Evolutionary conservation across 305 asterid genomes (phyloP).

Genomic region (Caryopteris hybrid): DNA sequence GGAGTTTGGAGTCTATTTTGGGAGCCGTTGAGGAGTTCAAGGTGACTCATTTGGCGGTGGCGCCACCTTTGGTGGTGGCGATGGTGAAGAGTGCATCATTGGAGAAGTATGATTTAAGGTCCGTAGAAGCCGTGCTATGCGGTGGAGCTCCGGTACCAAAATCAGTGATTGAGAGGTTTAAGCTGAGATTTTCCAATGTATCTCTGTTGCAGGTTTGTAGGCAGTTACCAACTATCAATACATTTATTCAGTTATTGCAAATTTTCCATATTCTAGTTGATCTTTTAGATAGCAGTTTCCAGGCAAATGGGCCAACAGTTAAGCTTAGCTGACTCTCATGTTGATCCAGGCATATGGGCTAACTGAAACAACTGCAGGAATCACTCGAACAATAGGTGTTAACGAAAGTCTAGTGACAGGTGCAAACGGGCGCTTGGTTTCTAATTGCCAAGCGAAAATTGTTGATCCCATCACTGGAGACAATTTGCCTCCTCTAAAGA

Average conservation of each 20-base stretch:
- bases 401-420: conserved; percentile 15
- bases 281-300: neutral
- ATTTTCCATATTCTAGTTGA: too few species aligned
- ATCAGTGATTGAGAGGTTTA: conserved; percentile 28
- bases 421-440: conserved; percentile 27
- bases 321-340: neutral
- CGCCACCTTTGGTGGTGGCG: conserved; percentile 65
- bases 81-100: conserved; percentile 48
- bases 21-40: conserved; percentile 45
- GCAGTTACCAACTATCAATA: neutral
- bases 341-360: conserved; percentile 36
- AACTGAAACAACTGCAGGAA: conserved; percentile 37
- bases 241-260: too few species aligned
- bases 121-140: conserved; percentile 43
- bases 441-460: conserved; percentile 34
- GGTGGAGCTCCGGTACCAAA: conserved; percentile 69
- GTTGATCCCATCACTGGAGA: conserved; percentile 30
- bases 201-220: conserved; percentile 26
- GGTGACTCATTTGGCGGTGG: conserved; percentile 60
- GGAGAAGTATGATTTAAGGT: conserved; percentile 40
- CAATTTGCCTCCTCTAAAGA: conserved; percentile 22
- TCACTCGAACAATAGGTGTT: conserved; percentile 21
- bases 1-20: conserved; percentile 48
- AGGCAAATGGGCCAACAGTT: neutral
- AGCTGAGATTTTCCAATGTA: conserved; percentile 28